Base-by-base conservation (phyloP, 1,284 basidiomycete species). In the Puccinia polysora region DNA sequence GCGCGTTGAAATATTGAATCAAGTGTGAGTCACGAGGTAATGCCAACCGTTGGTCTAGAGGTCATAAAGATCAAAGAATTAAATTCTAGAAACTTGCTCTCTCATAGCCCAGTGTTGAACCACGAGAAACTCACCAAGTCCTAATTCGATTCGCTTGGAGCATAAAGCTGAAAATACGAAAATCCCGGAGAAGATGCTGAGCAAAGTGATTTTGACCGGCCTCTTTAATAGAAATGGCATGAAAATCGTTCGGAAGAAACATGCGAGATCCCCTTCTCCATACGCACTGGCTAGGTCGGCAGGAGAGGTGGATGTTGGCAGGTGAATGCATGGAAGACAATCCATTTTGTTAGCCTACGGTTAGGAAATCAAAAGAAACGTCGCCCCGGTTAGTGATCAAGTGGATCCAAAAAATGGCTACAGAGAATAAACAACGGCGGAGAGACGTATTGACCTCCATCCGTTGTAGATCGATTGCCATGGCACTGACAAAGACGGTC, bases 11-110 rank as follows among this genome's bases (percentile, higher is more conserved):
- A 82, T 97, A 98, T 18, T 85, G 81, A 20, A 94, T 85, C 50
- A 98, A 84, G 80, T 97, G 94, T 0, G 94, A 97, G 50, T 90
- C 88, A 0, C 89, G 86, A 2, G 95, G 95, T 47, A 98, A 82
- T 0, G 95, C 95, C 36, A 97, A 84, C 50, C 93, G 84, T 82
- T 97, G 91, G 78, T 98, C 94, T 92, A 49, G 25, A 18, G 75
- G n/a, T 43, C 38, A 47, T n/a, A 20, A 58, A 28, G 34, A 32
- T 30, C 2, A 45, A 18, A 53, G 5, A n/a, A 58, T 68, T 28
- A 68, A 23, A 58, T 45, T n/a, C 8, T 45, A 0, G 15, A 3
- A 4, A 18, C 28, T 20, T 15, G 8, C 30, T 28, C 2, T 30
- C 30, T 43, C 23, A 34, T 25, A 63, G 25, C 14, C 45, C 34